phyloP scores from a whole-genome alignment of 495 filamentous ascomycete genomes.

The Talaromyces liani region DNA sequence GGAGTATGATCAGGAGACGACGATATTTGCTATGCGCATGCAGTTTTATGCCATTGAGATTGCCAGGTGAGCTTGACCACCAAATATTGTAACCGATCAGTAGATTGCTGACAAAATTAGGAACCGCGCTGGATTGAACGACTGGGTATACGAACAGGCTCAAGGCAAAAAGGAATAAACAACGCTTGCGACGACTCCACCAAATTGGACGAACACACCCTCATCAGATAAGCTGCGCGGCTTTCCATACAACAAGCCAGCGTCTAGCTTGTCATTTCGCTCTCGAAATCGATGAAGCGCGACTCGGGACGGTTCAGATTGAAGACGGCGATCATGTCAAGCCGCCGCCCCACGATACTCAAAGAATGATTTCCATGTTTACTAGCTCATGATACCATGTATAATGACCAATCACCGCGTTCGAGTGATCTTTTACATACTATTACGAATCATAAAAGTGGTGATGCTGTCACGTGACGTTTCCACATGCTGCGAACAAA shows the following conservation, averaged over 20 bases:
- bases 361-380: neutral
- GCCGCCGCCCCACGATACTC: neutral
- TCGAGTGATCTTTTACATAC: neutral
- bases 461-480: slow-evolving; percentile 4
- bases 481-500: neutral
- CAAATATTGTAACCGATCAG: neutral
- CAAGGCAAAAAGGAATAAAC: slow-evolving; percentile 23
- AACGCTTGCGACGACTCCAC: neutral
- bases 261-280: neutral
- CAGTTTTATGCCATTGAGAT: slow-evolving; percentile 99
- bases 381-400: neutral
- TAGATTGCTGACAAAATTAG: slow-evolving; percentile 24
- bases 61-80: slow-evolving; percentile 59
- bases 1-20: slow-evolving; percentile 84
- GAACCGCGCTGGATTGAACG: slow-evolving; percentile 83
- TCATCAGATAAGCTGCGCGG: slow-evolving; percentile 11
- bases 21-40: slow-evolving; percentile 84
- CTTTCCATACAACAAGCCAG: slow-evolving; percentile 12
- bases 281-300: neutral
- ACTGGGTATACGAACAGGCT: slow-evolving; percentile 86
- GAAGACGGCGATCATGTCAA: neutral
- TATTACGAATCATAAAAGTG: neutral
- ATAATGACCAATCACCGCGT: neutral
- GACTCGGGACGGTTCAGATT: neutral
- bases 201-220: neutral